phyloP scores from a whole-genome alignment of 2,329 filamentous ascomycete species.

The Emydomyces testavorans region DNA sequence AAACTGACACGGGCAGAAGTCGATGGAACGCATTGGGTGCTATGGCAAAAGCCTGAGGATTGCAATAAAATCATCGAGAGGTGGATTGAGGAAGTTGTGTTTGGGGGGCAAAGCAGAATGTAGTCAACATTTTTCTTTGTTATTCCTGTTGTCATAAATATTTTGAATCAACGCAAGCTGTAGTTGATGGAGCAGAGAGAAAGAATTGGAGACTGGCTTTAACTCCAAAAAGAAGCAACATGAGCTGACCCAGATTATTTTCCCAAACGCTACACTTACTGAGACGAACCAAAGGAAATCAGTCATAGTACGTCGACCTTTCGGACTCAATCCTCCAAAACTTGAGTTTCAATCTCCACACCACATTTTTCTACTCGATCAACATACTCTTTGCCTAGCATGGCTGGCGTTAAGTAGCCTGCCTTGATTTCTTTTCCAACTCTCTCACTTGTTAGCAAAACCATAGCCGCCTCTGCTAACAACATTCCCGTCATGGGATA shows the following conservation, averaged over 20 bases:
- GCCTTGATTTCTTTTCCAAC: slow-evolving; percentile 33
- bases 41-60: slow-evolving; percentile 59
- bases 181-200: too few species aligned
- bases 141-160: too few species aligned
- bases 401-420: slow-evolving; percentile 40
- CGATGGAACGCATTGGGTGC: slow-evolving; percentile 66
- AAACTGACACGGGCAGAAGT: slow-evolving; percentile 57
- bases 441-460: slow-evolving; percentile 32
- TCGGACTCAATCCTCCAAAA: slow-evolving; percentile 22
- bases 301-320: too few species aligned
- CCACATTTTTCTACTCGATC: slow-evolving; percentile 37
- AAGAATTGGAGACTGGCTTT: too few species aligned
- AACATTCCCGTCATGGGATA: slow-evolving; percentile 37
- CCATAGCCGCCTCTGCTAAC: slow-evolving; percentile 37
- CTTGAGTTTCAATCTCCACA: slow-evolving; percentile 31
- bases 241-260: too few species aligned
- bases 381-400: slow-evolving; percentile 37
- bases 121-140: not conserved
- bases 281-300: too few species aligned
- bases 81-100: slow-evolving; percentile 53
- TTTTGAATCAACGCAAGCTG: too few species aligned
- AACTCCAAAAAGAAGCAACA: too few species aligned
- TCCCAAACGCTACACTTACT: too few species aligned
- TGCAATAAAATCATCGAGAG: slow-evolving; percentile 57
- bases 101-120: slow-evolving; percentile 34